phyloP scores from a whole-genome alignment of 768 basidiomycete genomes.

The Boletellus ananiceps region DNA sequence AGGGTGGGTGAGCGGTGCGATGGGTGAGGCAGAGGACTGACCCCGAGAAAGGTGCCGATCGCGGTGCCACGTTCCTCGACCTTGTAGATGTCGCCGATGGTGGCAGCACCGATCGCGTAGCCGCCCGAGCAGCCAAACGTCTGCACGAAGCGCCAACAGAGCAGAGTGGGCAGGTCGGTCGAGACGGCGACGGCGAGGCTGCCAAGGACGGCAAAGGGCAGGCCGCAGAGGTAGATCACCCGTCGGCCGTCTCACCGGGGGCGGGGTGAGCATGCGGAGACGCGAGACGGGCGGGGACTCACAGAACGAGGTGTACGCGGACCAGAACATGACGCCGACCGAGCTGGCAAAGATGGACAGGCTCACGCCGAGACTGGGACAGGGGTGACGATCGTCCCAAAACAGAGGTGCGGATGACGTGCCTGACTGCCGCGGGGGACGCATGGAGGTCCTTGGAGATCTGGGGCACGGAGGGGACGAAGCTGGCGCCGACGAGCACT shows the following conservation, averaged over 20 bases:
- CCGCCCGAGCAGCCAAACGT: conserved; percentile 59
- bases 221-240: conserved; percentile 50
- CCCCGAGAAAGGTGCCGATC: conserved; percentile 56
- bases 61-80: conserved; percentile 58
- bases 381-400: not conserved
- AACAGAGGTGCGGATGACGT: not conserved
- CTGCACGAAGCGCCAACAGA: conserved; percentile 63
- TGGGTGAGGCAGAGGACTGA: conserved; percentile 19
- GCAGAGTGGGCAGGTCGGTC: conserved; percentile 37
- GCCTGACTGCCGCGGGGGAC: conserved; percentile 57
- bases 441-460: conserved; percentile 62
- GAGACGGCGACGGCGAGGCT: conserved; percentile 58
- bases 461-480: conserved; percentile 71
- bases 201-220: conserved; percentile 56
- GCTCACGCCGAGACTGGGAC: conserved; percentile 44
- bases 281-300: conserved; percentile 14
- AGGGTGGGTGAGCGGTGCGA: not conserved
- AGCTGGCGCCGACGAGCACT: conserved; percentile 69
- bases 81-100: conserved; percentile 63
- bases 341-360: conserved; percentile 45
- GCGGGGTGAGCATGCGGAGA: no score
- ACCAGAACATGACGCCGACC: conserved; percentile 47
- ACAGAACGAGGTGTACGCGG: conserved; percentile 50
- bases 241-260: conserved; percentile 55
- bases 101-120: conserved; percentile 51